Evolutionary conservation across 2,329 filamentous ascomycete species (phyloP).

Genomic region (Cytospora mali): DNA sequence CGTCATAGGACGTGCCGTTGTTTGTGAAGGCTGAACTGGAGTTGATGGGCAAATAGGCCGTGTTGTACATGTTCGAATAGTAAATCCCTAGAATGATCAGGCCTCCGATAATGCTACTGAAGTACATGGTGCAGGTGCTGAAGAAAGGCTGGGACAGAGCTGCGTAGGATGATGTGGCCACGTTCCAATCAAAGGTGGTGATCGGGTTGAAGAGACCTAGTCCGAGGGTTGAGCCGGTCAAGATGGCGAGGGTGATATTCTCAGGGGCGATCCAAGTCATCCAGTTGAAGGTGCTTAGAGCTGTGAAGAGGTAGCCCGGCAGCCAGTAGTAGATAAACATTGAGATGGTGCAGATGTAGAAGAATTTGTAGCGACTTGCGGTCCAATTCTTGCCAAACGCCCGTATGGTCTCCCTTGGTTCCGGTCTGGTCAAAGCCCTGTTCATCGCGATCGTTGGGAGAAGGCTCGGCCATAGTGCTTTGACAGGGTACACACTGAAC

Average conservation of each 20-base stretch:
- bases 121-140: conserved; percentile 41
- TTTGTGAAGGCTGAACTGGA: conserved; percentile 50
- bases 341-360: conserved; percentile 40
- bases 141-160: conserved; percentile 46
- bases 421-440: conserved; percentile 37
- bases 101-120: conserved; percentile 39
- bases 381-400: conserved; percentile 41
- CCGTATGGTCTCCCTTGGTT: conserved; percentile 42
- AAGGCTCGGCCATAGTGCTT: conserved; percentile 46
- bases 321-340: conserved; percentile 54
- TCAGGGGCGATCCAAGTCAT: conserved; percentile 54
- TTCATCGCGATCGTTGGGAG: conserved; percentile 44
- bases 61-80: conserved; percentile 47
- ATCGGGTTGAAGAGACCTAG: conserved; percentile 51
- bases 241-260: conserved; percentile 46
- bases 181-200: conserved; percentile 55
- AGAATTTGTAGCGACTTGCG: conserved; percentile 48
- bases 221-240: conserved; percentile 46
- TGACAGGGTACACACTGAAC: conserved; percentile 44
- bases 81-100: conserved; percentile 46
- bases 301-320: conserved; percentile 48
- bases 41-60: conserved; percentile 53
- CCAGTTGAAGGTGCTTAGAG: conserved; percentile 50
- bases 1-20: conserved; percentile 44
- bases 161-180: conserved; percentile 43